Evolutionary conservation across 2,329 filamentous ascomycete species (phyloP), one percentile per base, ranked within the genome.

Genomic region (Talaromyces funiculosus): DNA sequence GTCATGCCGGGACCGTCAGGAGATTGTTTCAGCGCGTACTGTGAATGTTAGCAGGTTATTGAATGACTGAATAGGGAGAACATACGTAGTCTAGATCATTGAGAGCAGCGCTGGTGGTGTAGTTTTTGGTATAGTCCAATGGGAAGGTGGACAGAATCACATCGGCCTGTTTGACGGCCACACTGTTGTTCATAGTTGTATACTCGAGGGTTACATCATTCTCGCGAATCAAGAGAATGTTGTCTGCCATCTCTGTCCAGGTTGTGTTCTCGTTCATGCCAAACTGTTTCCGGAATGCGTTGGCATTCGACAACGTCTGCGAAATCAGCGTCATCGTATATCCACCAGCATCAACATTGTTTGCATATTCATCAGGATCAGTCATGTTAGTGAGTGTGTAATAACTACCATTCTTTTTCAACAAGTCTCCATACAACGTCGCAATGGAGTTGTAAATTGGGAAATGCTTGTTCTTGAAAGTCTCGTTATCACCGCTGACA

Each of bases 351-450:
- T 88, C 82, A 57, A 87, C 76, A 58, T 82, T 77, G 65, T 89
- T 88, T 8, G 87, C 86, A 66, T 87, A 89, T 69, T 89, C 87
- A 64, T 87, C 85, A 1, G 88, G 88, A 72, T 91, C 88, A 0
- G 88, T 90, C 73, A 88, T 86, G 64, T 90, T 88, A 14, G 74
- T 82, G 55, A 83, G 78, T 1, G 76, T 76, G 67, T 79, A 81
- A 3, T 75, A 77, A 0, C 82, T 82, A 16, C 81, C 79, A 65
- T 90, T 89, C 64, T 76, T 84, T 47, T 80, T 77, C 1, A 90
- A 71, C 0, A 89, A 63, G 62, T 89, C 79, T 0, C 80, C 78
- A 64, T 84, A 88, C 61, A 88, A 80, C 1, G 82, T 81, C 0
- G 86, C 86, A 42, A 86, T 77, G 0, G 84, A 83, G 62, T 89